phyloP scores from a whole-genome alignment of 768 basidiomycete species.

The Boletus vermiculosoides region DNA sequence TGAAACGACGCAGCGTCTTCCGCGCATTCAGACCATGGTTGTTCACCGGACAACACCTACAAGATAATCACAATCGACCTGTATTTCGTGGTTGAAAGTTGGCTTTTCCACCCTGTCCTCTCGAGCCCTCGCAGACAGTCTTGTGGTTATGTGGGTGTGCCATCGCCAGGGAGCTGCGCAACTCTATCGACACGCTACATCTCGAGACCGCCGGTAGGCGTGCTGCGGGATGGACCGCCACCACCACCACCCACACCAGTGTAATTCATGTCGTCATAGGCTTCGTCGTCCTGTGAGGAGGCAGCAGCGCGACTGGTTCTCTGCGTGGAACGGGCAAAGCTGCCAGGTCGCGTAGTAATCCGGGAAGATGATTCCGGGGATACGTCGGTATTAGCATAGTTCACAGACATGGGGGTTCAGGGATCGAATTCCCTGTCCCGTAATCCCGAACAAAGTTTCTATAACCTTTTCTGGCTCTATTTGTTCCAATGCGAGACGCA shows the following conservation, averaged over 20 bases:
- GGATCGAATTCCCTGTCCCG: slow-evolving; percentile 85
- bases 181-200: too few relatives aligned
- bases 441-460: slow-evolving; percentile 87
- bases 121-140: too few relatives aligned
- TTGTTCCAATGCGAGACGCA: slow-evolving; percentile 83
- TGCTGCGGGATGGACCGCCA: slow-evolving; percentile 32
- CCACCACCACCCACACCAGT: slow-evolving; percentile 76
- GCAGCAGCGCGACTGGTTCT: slow-evolving; percentile 27
- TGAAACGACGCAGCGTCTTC: too few relatives aligned
- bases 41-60: too few relatives aligned
- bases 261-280: slow-evolving; percentile 46
- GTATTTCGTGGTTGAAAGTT: too few relatives aligned
- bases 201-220: slow-evolving; percentile 35
- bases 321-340: slow-evolving; percentile 46
- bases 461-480: slow-evolving; percentile 87
- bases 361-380: slow-evolving; percentile 58
- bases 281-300: slow-evolving; percentile 43
- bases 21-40: too few relatives aligned
- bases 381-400: slow-evolving; percentile 69
- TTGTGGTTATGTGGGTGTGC: too few relatives aligned
- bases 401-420: slow-evolving; percentile 85
- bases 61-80: too few relatives aligned
- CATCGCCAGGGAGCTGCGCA: too few relatives aligned
- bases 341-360: slow-evolving; percentile 55
- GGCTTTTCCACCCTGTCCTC: too few relatives aligned